These are phyloP conservation scores for Knoxdaviesia proteae DNA, from an alignment of 2,329 filamentous ascomycete species.

Conservation along the genomic window DNA sequence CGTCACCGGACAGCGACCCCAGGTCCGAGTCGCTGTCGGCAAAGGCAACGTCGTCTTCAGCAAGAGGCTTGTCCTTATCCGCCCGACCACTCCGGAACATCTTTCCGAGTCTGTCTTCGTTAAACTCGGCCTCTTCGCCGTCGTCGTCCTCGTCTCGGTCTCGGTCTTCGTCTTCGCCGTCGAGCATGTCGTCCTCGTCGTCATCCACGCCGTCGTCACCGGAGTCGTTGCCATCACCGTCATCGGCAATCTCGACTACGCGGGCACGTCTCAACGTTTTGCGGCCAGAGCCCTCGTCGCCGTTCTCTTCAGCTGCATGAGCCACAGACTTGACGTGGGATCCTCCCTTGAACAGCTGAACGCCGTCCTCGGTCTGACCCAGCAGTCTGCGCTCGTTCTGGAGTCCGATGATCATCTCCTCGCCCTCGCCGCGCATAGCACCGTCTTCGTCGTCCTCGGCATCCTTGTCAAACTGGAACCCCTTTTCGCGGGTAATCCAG, in stretches of 20 bases:
- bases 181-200: constrained; percentile 22
- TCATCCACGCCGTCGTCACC: constrained; percentile 13
- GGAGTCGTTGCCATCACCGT: constrained; percentile 21
- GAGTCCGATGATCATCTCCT: constrained; percentile 80
- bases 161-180: constrained; percentile 18
- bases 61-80: constrained; percentile 22
- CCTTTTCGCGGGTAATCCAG: constrained; percentile 56
- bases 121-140: constrained; percentile 34
- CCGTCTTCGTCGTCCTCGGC: constrained; percentile 48
- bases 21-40: constrained; percentile 95
- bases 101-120: constrained; percentile 37
- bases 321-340: constrained; percentile 39
- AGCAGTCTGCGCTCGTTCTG: constrained; percentile 67
- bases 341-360: constrained; percentile 70
- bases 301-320: constrained; percentile 17
- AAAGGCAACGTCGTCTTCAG: constrained; percentile 61
- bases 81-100: constrained; percentile 30
- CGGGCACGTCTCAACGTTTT: constrained; percentile 37
- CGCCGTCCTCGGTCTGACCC: constrained; percentile 61
- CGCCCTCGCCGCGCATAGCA: constrained; percentile 70
- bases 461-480: constrained; percentile 53
- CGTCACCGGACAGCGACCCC: constrained; percentile 54
- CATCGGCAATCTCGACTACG: constrained; percentile 24
- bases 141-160: constrained; percentile 30
- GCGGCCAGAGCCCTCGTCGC: constrained; percentile 34